phyloP scores from a whole-genome alignment of 306 rosid genomes.

The Chamaecrista fasciculata region DNA sequence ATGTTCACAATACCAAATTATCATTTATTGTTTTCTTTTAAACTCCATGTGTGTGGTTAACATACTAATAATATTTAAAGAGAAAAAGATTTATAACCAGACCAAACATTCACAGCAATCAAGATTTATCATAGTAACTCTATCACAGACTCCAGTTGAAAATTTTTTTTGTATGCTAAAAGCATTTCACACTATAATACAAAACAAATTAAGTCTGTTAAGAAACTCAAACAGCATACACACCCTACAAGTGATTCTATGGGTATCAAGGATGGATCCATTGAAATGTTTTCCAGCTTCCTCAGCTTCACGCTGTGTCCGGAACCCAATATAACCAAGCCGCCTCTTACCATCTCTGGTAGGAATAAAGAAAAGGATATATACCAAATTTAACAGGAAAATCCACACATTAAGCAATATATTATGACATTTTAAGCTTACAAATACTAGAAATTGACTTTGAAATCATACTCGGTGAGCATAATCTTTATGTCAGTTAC shows the following conservation, averaged over 20 bases:
- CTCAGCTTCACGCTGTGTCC: slow-evolving; percentile 58
- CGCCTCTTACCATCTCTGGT: slow-evolving; percentile 74
- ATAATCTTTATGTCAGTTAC: slow-evolving; percentile 75
- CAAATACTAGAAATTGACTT: slow-evolving; percentile 1
- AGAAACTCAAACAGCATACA: slow-evolving; percentile 14
- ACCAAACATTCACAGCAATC: not conserved
- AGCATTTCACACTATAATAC: not conserved
- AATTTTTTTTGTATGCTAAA: not conserved
- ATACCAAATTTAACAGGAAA: not conserved
- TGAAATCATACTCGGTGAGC: slow-evolving; percentile 60
- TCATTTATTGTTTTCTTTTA: no score
- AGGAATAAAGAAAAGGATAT: not conserved
- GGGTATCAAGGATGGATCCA: slow-evolving; percentile 52
- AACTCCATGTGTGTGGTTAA: not conserved
- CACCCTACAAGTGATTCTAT: slow-evolving; percentile 72
- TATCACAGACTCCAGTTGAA: not conserved
- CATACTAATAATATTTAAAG: not conserved
- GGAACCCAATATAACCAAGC: slow-evolving; percentile 80
- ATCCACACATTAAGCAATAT: not conserved
- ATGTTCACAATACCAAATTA: not conserved
- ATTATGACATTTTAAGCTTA: not conserved
- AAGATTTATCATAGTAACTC: not conserved
- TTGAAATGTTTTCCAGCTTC: slow-evolving; percentile 73
- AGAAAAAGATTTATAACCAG: not conserved
- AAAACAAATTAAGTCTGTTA: not conserved